These are phyloP conservation scores for Martiniozyma abietophila DNA, from an alignment of 805 yeast genomes.

Conservation along the genomic window DNA sequence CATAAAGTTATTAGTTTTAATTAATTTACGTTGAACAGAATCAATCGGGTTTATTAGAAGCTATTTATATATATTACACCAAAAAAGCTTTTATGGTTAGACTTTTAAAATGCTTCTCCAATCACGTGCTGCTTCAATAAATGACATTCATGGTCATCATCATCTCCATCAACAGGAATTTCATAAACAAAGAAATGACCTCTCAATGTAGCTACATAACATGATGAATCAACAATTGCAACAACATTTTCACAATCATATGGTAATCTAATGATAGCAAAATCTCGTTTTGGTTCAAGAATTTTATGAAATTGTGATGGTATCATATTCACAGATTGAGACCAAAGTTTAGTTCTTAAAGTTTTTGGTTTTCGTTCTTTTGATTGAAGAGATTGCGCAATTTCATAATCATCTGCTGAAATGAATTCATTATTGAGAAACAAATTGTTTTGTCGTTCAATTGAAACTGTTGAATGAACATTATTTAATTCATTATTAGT, in stretches of 20 bases:
- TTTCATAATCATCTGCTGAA: slow-evolving; percentile 1
- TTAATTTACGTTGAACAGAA: too few species aligned
- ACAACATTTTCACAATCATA: slow-evolving; percentile 20
- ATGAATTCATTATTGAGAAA: too few species aligned
- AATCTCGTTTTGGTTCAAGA: slow-evolving; percentile 83
- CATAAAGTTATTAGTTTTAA: too few species aligned
- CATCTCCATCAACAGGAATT: slow-evolving; percentile 44
- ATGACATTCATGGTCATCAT: slow-evolving; percentile 91
- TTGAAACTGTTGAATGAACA: too few species aligned
- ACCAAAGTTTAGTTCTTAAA: slow-evolving; percentile 21
- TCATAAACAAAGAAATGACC: slow-evolving; percentile 78
- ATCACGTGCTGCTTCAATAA: slow-evolving; percentile 66
- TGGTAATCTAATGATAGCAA: slow-evolving; percentile 72
- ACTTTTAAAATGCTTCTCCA: too few species aligned
- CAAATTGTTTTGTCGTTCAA: too few species aligned
- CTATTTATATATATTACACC: too few species aligned
- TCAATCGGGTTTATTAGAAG: too few species aligned
- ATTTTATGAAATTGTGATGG: slow-evolving; percentile 76
- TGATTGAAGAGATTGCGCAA: neutral
- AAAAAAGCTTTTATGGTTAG: too few species aligned
- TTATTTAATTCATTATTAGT: too few species aligned
- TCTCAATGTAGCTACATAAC: slow-evolving; percentile 65
- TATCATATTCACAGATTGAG: slow-evolving; percentile 34
- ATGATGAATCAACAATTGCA: slow-evolving; percentile 33
- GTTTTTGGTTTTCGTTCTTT: slow-evolving; percentile 12